Percentiles rank a stretch among this genome's conserved stretches.
phyloP scores from a whole-genome alignment of 1,284 basidiomycete species.

The Tremellales sp. region DNA sequence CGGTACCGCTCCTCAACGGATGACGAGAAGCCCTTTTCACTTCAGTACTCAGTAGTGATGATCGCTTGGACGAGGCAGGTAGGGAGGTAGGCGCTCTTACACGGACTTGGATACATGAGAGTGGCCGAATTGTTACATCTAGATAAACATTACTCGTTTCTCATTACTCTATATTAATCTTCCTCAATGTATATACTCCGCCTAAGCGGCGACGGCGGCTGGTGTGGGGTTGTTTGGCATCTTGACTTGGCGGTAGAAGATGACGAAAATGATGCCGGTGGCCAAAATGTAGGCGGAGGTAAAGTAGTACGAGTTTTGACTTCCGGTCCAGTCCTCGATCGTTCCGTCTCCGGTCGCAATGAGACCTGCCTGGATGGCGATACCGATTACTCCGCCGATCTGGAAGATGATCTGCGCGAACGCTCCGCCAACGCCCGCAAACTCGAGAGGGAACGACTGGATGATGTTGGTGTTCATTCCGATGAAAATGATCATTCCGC shows the following conservation, averaged over 20 bases:
- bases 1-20: no score
- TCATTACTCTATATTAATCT: no score
- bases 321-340: constrained; percentile 37
- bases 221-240: constrained; percentile 15
- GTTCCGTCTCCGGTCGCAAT: constrained; percentile 29
- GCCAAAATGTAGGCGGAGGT: constrained; percentile 33
- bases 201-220: neutral
- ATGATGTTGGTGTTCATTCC: constrained; percentile 41
- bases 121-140: no score
- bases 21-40: no score
- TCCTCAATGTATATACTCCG: no score
- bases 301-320: constrained; percentile 39
- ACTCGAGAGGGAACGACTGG: constrained; percentile 26
- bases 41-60: no score
- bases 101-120: no score
- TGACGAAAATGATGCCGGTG: constrained; percentile 34
- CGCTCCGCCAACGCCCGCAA: constrained; percentile 37
- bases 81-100: no score
- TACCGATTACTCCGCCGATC: constrained; percentile 43
- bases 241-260: constrained; percentile 38
- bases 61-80: no score
- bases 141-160: no score
- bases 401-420: constrained; percentile 46
- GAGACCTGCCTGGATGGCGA: constrained; percentile 41
- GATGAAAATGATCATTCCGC: constrained; percentile 44